Conservation (phyloP, 139 green algal genomes). For the Microglena sp. region DNA sequence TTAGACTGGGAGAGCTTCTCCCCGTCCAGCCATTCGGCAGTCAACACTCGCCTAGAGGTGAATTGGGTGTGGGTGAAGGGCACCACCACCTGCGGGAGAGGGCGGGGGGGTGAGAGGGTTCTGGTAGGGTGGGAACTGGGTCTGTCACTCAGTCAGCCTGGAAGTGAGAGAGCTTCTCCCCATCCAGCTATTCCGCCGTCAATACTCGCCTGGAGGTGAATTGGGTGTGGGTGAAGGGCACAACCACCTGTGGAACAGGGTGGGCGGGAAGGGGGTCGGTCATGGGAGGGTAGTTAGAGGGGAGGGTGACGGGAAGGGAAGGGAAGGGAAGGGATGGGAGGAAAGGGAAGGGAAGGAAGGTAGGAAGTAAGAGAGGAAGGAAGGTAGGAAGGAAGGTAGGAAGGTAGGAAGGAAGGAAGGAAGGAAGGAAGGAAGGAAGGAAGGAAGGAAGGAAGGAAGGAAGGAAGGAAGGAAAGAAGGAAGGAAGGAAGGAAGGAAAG, state of each 20-base stretch:
- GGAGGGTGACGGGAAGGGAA: too few species aligned
- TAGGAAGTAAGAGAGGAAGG: neutral
- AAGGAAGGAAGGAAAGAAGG: too few species aligned
- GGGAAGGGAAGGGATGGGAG: neutral
- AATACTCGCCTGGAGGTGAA: constrained; percentile 74
- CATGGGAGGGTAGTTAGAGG: too few species aligned
- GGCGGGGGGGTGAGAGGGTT: too few species aligned
- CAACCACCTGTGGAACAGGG: constrained; percentile 79
- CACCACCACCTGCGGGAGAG: constrained; percentile 80
- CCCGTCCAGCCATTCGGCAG: constrained; percentile 73
- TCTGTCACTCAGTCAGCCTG: too few species aligned
- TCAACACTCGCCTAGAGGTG: constrained; percentile 73
- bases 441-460: too few species aligned
- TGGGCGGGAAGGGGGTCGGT: too few species aligned
- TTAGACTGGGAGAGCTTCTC: constrained; percentile 75
- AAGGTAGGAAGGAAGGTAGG: neutral
- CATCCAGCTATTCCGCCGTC: constrained; percentile 74
- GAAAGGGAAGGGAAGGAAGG: neutral
- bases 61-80: constrained; percentile 72
- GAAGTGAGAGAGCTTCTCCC: constrained; percentile 77
- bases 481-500: too few species aligned
- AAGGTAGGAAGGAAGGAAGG: neutral
- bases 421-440: too few species aligned
- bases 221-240: constrained; percentile 76
- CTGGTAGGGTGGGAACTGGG: too few species aligned